Evolutionary conservation across 345 rosid genomes (phyloP).

Genomic region (Rhodomyrtus tomentosa): DNA sequence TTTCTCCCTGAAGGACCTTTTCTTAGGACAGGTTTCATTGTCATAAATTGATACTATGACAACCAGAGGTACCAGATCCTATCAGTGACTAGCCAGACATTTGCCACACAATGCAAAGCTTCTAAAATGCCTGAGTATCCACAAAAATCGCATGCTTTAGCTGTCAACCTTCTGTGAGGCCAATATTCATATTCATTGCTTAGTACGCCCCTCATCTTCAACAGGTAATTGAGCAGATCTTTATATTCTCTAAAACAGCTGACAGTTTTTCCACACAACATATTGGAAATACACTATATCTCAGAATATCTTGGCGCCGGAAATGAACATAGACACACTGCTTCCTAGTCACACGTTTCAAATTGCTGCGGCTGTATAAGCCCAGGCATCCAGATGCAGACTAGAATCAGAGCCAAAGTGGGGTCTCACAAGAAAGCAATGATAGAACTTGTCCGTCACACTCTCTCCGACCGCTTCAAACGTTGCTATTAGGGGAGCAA

Average conservation of each 20-base stretch:
- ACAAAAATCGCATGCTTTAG: neutral
- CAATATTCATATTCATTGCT: neutral
- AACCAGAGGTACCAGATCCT: neutral
- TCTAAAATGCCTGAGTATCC: neutral
- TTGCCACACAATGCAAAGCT: neutral
- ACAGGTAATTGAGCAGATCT: neutral
- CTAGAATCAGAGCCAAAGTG: neutral
- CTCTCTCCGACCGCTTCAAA: conserved; percentile 62
- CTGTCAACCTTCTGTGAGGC: neutral
- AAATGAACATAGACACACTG: neutral
- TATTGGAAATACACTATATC: neutral
- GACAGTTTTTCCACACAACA: neutral
- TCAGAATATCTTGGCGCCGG: neutral
- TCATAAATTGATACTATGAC: neutral
- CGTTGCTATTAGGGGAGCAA: conserved; percentile 65
- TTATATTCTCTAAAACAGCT: neutral
- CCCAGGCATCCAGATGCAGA: neutral
- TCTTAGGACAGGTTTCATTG: neutral
- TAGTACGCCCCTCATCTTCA: neutral
- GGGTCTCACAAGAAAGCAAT: conserved; percentile 50
- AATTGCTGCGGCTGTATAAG: neutral
- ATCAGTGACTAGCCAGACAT: neutral
- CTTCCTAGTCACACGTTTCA: neutral
- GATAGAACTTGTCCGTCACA: conserved; percentile 55
- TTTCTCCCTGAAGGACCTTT: neutral